Evolutionary conservation across 441 rosid genomes (phyloP), one percentile per base, ranked within the genome.

Genomic region (Erodium trifolium): DNA sequence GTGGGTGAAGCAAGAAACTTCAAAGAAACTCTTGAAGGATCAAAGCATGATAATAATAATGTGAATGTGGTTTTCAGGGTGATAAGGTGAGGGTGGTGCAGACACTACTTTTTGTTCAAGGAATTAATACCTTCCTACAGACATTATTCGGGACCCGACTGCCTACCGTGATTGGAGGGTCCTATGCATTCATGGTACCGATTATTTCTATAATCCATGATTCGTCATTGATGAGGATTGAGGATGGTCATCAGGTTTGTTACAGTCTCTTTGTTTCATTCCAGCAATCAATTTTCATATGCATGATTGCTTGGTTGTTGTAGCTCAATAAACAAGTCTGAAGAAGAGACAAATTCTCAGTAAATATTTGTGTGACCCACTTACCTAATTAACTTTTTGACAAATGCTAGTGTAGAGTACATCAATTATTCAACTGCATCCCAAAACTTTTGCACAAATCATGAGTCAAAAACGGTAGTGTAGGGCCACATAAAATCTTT

Each of bases 51-150:
- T 41, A 9, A 6, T 41, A 9, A 6, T 47, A 55, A 47, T 31
- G 73, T 73, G 63, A 23, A 64, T 71, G 62, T 67, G 77, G 29
- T 75, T 75, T 78, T 70, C 77, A 94, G 99, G 97, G 86, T 73
- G 99, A 95, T 71, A 95, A 95, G 84, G 96, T 89, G 72, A 95
- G 97, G 76, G 98, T 95, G 75, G 88, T 88, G 63, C 99, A 95
- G 83, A 89, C 98, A 73, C 76, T 95, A 29, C 88, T 95, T 39
- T 95, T 95, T 74, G 89, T 95, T 43, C 87, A 92, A 84, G 99
- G 99, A 67, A 79, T 90, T 43, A 95, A 95, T 74, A 92, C 99
- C 19, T 93, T 95, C 62, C 81, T 92, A 11, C 99, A 95, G 69
- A 90, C 97, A 7, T 72, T 95, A 71, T 95, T 92, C 73, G 99